phyloP scores from a whole-genome alignment of 1,284 basidiomycete species.

The Pterulicium gracile region DNA sequence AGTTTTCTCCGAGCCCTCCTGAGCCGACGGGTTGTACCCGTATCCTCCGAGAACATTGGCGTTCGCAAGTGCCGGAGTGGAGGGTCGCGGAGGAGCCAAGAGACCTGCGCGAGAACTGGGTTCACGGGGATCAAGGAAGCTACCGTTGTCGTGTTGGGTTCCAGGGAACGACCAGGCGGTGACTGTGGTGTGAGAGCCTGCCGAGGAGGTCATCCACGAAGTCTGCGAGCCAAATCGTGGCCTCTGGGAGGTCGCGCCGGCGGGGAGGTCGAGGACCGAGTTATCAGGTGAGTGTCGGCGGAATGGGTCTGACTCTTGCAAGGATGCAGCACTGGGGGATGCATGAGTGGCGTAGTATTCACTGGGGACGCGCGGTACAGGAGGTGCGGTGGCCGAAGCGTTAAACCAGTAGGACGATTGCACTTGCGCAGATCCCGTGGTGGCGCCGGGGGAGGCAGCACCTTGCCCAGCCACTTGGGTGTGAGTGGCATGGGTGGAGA shows the following conservation, averaged over 20 bases:
- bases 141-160: slow-evolving; percentile 22
- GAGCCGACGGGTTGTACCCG: slow-evolving; percentile 34
- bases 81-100: slow-evolving; percentile 29
- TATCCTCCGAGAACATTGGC: slow-evolving; percentile 56
- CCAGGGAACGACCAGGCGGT: slow-evolving; percentile 60
- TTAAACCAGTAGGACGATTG: slow-evolving; percentile 51
- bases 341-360: slow-evolving; percentile 32
- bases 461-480: slow-evolving; percentile 22
- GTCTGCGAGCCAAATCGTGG: slow-evolving; percentile 47
- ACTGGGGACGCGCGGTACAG: slow-evolving; percentile 54
- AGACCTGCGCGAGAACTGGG: slow-evolving; percentile 33
- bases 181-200: slow-evolving; percentile 42
- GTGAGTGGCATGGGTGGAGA: slow-evolving; percentile 47
- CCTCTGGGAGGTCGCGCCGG: slow-evolving; percentile 20
- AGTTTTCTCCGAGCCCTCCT: slow-evolving; percentile 37
- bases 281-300: slow-evolving; percentile 21
- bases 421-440: slow-evolving; percentile 22
- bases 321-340: slow-evolving; percentile 28
- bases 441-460: slow-evolving; percentile 30
- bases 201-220: slow-evolving; percentile 59
- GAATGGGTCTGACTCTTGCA: slow-evolving; percentile 51
- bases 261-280: slow-evolving; percentile 20
- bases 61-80: slow-evolving; percentile 41
- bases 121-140: slow-evolving; percentile 22
- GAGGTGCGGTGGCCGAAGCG: slow-evolving; percentile 27